Evolutionary conservation across 2,329 filamentous ascomycete species (phyloP), one percentile per base, ranked within the genome.

Genomic region (Trichoderma sp.): DNA sequence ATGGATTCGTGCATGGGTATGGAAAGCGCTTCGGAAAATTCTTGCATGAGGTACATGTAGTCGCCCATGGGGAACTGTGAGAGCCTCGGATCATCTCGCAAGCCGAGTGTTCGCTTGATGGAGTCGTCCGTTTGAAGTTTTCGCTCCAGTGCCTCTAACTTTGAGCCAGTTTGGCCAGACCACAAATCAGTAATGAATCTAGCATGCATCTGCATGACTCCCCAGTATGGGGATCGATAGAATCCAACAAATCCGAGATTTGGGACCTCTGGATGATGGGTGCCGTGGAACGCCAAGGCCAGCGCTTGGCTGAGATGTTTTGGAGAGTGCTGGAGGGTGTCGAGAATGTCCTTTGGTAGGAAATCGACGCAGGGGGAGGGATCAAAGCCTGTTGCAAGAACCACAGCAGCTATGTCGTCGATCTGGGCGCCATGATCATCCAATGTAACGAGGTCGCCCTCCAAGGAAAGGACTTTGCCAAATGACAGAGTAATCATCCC

Each of bases 131-230:
- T 75, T 5, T 77, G 73, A 12, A 89, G 78, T 4, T 87, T 85
- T 1, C 78, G 74, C 9, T 76, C 69, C 4, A 88, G 76, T 0
- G 75, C 71, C 4, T 76, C 73, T 3, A 75, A 78, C 64, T 43
- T 78, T 67, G 59, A 76, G 36, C 70, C 75, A 5, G 73, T 28
- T 8, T 70, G 66, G 7, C 67, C 76, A 1, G 80, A 80, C 91
- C 92, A 95, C 12, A 88, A 78, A 13, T 86, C 80, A 0, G 90
- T 85, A 6, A 95, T 82, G 73, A 92, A 86, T 1, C 91, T 87
- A 3, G 93, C 91, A 80, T 97, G 93, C 91, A 94, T 93, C 79
- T 96, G 93, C 86, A 95, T 94, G 0, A 94, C 90, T 1, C 92
- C 92, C 93, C 93, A 97, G 79, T 93, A 96, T 0, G 93, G 93